Conservation (phyloP, 2,329 filamentous ascomycete genomes). For the Chrysoporthe austroafricana region DNA sequence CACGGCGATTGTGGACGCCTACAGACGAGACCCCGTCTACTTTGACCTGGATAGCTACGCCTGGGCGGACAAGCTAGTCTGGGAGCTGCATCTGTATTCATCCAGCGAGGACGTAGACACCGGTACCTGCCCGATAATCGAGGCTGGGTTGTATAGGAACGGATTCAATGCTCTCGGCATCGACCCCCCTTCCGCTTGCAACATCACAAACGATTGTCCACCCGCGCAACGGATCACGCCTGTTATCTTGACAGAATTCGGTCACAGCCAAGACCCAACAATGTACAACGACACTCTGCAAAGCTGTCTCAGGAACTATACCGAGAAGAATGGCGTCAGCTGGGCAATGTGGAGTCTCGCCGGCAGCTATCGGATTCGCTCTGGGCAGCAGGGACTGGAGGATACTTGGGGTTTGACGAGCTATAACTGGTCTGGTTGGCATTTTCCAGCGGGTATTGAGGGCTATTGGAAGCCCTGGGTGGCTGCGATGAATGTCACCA, state of each 20-base stretch:
- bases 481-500: conserved; percentile 42
- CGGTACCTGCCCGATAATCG: conserved; percentile 50
- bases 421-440: conserved; percentile 52
- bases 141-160: conserved; percentile 52
- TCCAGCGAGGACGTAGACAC: conserved; percentile 49
- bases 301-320: conserved; percentile 50
- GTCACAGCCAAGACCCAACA: conserved; percentile 46
- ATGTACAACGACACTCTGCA: conserved; percentile 50
- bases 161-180: conserved; percentile 53
- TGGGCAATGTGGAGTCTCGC: conserved; percentile 56
- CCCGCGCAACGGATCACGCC: conserved; percentile 47
- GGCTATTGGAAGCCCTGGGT: conserved; percentile 57
- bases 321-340: conserved; percentile 47
- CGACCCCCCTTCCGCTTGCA: conserved; percentile 46
- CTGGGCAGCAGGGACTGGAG: conserved; percentile 47
- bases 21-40: conserved; percentile 46
- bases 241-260: conserved; percentile 53
- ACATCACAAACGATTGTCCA: conserved; percentile 42
- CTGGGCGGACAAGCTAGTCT: conserved; percentile 53
- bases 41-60: conserved; percentile 51
- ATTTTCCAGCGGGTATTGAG: conserved; percentile 48
- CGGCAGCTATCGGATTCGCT: conserved; percentile 50
- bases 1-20: conserved; percentile 46
- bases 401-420: conserved; percentile 55
- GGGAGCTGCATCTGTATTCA: conserved; percentile 49